Percentiles rank a stretch among this genome's conserved stretches.
Evolutionary conservation across 768 basidiomycete species (phyloP).

Genomic region (Cytidiella melzeri): DNA sequence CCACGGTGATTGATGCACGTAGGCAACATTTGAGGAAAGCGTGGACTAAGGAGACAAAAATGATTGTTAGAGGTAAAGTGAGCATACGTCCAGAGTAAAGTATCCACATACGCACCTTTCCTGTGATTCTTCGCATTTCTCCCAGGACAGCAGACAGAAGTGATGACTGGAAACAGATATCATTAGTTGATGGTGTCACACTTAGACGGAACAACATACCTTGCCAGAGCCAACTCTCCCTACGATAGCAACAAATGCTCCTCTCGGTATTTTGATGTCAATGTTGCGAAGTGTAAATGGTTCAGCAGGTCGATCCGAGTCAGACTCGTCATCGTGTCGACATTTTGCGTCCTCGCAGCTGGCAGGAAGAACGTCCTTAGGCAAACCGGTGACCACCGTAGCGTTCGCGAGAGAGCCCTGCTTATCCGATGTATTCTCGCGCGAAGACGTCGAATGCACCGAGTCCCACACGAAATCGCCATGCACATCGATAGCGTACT

Average conservation of each 20-base stretch:
- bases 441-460: constrained; percentile 28
- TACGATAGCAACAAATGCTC: constrained; percentile 79
- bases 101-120: constrained; percentile 32
- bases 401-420: constrained; percentile 16
- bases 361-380: constrained; percentile 12
- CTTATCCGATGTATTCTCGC: constrained; percentile 14
- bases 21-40: constrained; percentile 50
- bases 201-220: too few species aligned
- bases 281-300: constrained; percentile 64
- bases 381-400: constrained; percentile 13
- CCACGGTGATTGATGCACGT: constrained; percentile 60
- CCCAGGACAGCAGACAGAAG: constrained; percentile 75
- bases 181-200: too few species aligned
- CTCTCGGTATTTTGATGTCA: constrained; percentile 63
- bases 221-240: constrained; percentile 68
- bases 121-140: constrained; percentile 74
- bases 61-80: not conserved
- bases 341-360: constrained; percentile 14
- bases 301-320: constrained; percentile 22
- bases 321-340: constrained; percentile 20
- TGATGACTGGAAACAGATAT: too few species aligned
- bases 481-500: constrained; percentile 60
- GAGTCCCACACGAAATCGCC: constrained; percentile 84
- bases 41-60: constrained; percentile 29
- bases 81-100: not conserved